Evolutionary conservation across 768 basidiomycete species (phyloP), one percentile per base, ranked within the genome.

Genomic region (Mycena floridula): DNA sequence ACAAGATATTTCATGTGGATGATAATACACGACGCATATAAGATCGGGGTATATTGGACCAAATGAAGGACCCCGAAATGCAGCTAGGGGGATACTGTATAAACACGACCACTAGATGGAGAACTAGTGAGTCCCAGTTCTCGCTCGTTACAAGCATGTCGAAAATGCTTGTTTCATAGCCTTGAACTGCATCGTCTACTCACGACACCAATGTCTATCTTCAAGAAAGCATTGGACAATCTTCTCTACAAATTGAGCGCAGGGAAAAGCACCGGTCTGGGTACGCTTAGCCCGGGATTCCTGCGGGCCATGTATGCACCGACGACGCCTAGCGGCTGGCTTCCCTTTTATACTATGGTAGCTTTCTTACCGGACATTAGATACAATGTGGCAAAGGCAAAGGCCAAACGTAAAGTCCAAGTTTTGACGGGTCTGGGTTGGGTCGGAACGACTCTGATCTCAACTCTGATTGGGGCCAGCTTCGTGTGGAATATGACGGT

Each of bases 281-380:
- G 66, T 47, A 69, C 69, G 49, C 61, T 79, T 52, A 66, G 65
- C 35, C 72, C 73, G 44, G 56, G 63, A 16, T 54, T 82, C 50
- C 63, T 76, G 50, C 68, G 61, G 47, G 60, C 71, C 39, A 72
- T 84, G 8, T 89, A 85, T 62, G 76, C 81, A 26, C 61, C 80
- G 47, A 59, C 61, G 48, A 64, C 70, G 49, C 84, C 83, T 36
- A 60, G 61, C 50, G 92, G 89, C 26, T 97, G 94, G 94, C 74
- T 93, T 41, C 88, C 91, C 46, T 73, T 95, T 40, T 99, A 99
- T 64, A 90, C 90, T 25, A 96, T 98, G 94, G 85, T 96, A 53
- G 96, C 95, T 37, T 99, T 99, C 70, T 78, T 94, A 32, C 90
- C 92, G 42, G 95, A 98, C 64, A 80, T 99, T 55, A 85, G 82